phyloP scores from a whole-genome alignment of 2,329 filamentous ascomycete genomes.

The Stagonosporopsis cucurbitacearum region DNA sequence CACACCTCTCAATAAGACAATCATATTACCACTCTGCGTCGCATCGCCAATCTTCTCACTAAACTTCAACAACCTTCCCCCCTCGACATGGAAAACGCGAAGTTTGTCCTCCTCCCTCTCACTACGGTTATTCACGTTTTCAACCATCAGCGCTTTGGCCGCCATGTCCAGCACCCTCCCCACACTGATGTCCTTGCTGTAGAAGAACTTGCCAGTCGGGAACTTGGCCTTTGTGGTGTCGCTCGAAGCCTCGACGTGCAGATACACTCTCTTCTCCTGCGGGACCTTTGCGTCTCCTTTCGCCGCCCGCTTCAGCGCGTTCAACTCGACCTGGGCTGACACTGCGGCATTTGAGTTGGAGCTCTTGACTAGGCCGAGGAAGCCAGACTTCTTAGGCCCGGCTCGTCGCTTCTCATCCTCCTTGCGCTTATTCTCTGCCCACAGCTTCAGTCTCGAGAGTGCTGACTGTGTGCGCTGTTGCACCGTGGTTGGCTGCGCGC shows the following conservation, averaged over 20 bases:
- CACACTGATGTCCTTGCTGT: slow-evolving; percentile 78
- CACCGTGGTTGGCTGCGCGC: slow-evolving; percentile 54
- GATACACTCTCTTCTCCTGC: slow-evolving; percentile 83
- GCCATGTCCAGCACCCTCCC: slow-evolving; percentile 81
- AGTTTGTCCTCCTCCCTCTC: slow-evolving; percentile 79
- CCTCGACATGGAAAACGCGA: slow-evolving; percentile 91
- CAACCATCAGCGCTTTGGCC: slow-evolving; percentile 76
- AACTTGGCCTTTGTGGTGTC: slow-evolving; percentile 84
- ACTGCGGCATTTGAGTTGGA: slow-evolving; percentile 54
- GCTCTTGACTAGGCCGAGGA: slow-evolving; percentile 33
- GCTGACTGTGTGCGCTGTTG: slow-evolving; percentile 73
- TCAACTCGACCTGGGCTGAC: slow-evolving; percentile 71
- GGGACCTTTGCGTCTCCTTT: slow-evolving; percentile 88
- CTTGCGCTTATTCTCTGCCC: slow-evolving; percentile 82
- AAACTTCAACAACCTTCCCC: slow-evolving; percentile 84
- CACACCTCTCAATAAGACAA: slow-evolving; percentile 86
- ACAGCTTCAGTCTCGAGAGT: slow-evolving; percentile 77
- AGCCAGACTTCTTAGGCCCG: slow-evolving; percentile 30
- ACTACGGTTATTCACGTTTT: slow-evolving; percentile 83
- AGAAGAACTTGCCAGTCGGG: slow-evolving; percentile 65
- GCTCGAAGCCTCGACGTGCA: slow-evolving; percentile 88
- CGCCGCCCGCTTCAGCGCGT: slow-evolving; percentile 81
- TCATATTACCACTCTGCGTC: slow-evolving; percentile 82
- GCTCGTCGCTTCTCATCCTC: slow-evolving; percentile 61
- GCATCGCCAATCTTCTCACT: slow-evolving; percentile 79